A percentile compares a stretch with the other conserved stretches of the same genome.
These are phyloP conservation scores for Boletus bicolor DNA, from an alignment of 768 basidiomycete species.

Conservation along the genomic window DNA sequence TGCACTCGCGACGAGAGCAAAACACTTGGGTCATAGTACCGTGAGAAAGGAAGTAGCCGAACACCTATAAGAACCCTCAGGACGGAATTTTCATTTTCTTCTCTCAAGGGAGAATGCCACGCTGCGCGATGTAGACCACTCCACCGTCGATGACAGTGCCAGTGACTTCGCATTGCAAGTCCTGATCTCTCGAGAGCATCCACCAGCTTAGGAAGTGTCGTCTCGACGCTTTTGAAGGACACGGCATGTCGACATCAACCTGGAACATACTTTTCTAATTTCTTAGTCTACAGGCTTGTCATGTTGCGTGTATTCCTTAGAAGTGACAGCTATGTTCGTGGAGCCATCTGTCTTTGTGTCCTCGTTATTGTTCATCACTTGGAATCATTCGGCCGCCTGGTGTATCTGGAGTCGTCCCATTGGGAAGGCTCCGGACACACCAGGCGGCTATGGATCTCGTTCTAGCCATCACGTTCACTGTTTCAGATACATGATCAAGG, in stretches of 20 bases:
- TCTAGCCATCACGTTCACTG: background rate
- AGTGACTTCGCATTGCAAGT: constrained; percentile 50
- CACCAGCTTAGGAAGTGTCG: constrained; percentile 67
- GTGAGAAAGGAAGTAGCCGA: constrained; percentile 37
- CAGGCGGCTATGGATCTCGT: background rate
- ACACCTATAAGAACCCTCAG: constrained; percentile 22
- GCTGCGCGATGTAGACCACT: constrained; percentile 53
- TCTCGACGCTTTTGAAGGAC: constrained; percentile 47
- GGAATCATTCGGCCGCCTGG: too few relatives aligned
- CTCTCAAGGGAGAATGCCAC: constrained; percentile 56
- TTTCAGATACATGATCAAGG: background rate
- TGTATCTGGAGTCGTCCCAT: too few relatives aligned
- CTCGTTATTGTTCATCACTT: background rate
- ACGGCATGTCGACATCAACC: constrained; percentile 61
- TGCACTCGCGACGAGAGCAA: background rate
- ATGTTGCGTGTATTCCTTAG: background rate
- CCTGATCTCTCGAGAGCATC: constrained; percentile 53
- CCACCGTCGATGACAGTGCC: constrained; percentile 63
- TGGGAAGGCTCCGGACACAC: background rate
- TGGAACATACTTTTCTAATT: constrained; percentile 42
- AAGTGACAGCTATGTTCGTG: background rate
- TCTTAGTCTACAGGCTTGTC: background rate
- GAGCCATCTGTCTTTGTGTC: background rate
- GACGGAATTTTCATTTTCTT: constrained; percentile 4
- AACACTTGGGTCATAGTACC: constrained; percentile 6